phyloP scores from a whole-genome alignment of 805 yeast genomes.

The Candida railenensis region DNA sequence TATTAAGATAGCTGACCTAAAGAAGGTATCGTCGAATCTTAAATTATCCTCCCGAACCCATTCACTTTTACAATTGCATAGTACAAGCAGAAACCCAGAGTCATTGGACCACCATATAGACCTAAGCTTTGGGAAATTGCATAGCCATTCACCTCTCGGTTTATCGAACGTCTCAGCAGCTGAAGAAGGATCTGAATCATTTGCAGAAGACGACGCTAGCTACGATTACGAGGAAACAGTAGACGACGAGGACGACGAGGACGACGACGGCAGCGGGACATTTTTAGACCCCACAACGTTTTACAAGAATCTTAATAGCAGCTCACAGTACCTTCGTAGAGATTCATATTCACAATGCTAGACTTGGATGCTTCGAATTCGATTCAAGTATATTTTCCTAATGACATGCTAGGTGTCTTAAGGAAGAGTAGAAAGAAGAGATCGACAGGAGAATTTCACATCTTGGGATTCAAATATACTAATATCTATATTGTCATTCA shows the following conservation, averaged over 20 bases:
- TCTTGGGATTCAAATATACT: slow-evolving; percentile 24
- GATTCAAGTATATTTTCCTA: slow-evolving; percentile 35
- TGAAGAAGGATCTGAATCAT: background rate
- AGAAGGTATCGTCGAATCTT: background rate
- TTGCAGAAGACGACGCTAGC: background rate
- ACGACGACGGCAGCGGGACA: no score
- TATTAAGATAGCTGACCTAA: background rate
- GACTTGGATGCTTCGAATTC: background rate
- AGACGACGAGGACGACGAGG: background rate
- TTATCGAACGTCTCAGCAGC: background rate
- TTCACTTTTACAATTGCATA: background rate
- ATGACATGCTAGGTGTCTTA: slow-evolving; percentile 21
- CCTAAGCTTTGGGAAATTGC: background rate
- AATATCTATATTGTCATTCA: slow-evolving; percentile 22
- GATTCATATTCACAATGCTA: slow-evolving; percentile 36
- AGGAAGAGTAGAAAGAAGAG: slow-evolving; percentile 2
- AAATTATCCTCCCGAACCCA: background rate
- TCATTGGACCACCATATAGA: background rate
- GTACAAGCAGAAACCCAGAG: background rate
- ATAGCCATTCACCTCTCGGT: background rate
- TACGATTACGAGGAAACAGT: background rate
- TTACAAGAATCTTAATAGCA: slow-evolving; percentile 32
- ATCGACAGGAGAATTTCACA: background rate
- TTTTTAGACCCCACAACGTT: slow-evolving; percentile 12
- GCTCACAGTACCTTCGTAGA: slow-evolving; percentile 41